Percentiles rank a stretch among this genome's conserved stretches.
These are phyloP conservation scores for Leonotis leonurus DNA, from an alignment of 257 asterid species.

Conservation along the genomic window DNA sequence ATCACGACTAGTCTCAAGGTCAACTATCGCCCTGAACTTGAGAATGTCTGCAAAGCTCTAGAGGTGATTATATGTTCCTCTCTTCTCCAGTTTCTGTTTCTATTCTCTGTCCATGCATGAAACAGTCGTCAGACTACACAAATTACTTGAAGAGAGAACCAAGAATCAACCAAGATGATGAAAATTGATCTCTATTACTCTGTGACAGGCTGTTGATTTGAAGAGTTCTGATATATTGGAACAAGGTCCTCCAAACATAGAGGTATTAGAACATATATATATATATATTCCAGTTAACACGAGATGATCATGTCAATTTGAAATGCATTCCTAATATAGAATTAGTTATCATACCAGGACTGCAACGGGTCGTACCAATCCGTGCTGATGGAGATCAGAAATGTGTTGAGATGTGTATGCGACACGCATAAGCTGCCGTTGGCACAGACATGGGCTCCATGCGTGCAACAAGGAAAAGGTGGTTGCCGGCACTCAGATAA, in stretches of 20 bases:
- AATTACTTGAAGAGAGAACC: neutral
- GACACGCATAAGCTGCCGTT: slow-evolving; percentile 54
- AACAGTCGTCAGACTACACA: neutral
- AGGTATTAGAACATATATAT: slow-evolving; percentile 30
- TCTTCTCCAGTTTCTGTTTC: neutral
- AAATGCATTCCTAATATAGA: slow-evolving; percentile 11
- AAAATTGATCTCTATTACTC: neutral
- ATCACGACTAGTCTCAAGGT: slow-evolving; percentile 50
- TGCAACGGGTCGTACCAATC: slow-evolving; percentile 49
- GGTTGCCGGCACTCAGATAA: slow-evolving; percentile 68
- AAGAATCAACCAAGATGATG: neutral
- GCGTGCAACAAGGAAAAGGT: slow-evolving; percentile 55
- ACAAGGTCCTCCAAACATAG: slow-evolving; percentile 28
- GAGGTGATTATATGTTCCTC: slow-evolving; percentile 35
- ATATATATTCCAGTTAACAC: neutral
- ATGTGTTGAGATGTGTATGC: slow-evolving; percentile 49
- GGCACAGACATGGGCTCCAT: slow-evolving; percentile 80
- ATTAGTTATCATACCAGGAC: slow-evolving; percentile 35
- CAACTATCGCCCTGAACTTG: slow-evolving; percentile 54
- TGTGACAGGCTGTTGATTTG: slow-evolving; percentile 58
- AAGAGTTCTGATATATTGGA: slow-evolving; percentile 36
- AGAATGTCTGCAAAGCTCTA: slow-evolving; percentile 59
- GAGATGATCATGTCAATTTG: neutral
- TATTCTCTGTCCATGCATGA: neutral
- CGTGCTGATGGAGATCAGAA: slow-evolving; percentile 48